Percentiles rank a stretch among this genome's conserved stretches.
These are phyloP conservation scores for Sugiyamaella smithiae DNA, from an alignment of 805 yeast species.

Conservation along the genomic window DNA sequence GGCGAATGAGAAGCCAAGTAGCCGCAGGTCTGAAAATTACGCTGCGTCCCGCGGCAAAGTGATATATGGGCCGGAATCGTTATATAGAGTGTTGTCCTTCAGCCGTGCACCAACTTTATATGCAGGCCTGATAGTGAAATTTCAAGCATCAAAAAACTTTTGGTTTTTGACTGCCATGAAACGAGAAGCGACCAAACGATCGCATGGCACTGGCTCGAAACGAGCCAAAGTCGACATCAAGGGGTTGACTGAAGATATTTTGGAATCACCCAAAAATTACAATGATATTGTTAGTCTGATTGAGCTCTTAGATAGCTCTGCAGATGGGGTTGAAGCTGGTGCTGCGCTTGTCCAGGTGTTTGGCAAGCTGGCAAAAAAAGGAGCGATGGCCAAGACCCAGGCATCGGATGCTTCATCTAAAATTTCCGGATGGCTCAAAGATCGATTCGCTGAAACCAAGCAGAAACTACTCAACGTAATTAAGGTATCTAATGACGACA, in stretches of 20 bases:
- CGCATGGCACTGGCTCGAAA: neutral
- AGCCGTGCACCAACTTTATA: constrained; percentile 5
- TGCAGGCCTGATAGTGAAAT: too few species aligned
- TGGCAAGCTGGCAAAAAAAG: constrained; percentile 45
- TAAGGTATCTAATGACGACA: constrained; percentile 21
- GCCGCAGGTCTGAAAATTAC: neutral
- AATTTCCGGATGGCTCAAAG: constrained; percentile 62
- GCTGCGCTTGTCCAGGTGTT: constrained; percentile 47
- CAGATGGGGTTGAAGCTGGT: constrained; percentile 20
- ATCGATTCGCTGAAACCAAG: constrained; percentile 56
- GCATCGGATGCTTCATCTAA: constrained; percentile 41
- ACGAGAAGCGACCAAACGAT: neutral
- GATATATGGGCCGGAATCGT: neutral
- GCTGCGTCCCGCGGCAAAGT: neutral
- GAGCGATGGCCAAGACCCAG: constrained; percentile 35
- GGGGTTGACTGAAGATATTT: constrained; percentile 24
- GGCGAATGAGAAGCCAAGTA: constrained; percentile 3
- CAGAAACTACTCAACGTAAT: constrained; percentile 43
- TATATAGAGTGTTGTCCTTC: too few species aligned
- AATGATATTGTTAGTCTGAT: constrained; percentile 53
- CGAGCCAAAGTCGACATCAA: neutral
- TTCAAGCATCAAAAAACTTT: too few species aligned
- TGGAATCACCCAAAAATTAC: constrained; percentile 47
- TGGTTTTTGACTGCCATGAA: neutral
- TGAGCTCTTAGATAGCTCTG: constrained; percentile 35